Base-by-base conservation (phyloP, 768 basidiomycete species). In the Rhodosporidiobolus odoratus region DNA sequence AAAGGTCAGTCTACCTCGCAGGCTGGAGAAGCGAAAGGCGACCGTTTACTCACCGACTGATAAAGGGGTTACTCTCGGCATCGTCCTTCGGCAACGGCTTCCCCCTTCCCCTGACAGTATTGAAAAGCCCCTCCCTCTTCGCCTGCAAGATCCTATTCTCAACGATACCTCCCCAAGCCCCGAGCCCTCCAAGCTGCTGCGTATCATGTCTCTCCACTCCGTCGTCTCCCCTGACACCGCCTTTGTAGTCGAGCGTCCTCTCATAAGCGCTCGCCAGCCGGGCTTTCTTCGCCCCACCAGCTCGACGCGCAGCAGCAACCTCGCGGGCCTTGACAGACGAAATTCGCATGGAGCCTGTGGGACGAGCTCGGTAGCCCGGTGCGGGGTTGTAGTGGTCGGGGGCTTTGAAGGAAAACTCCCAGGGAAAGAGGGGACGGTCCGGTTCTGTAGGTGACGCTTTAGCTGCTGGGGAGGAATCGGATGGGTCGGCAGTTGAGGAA, bases 101-200 rank as follows among this genome's bases (percentile, higher is more conserved):
- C 1, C 86, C 86, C 52, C 86, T 83, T 2, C 90, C 91, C 76
- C 86, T 85, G 47, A 92, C 81, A n/a, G 81, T 81, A n/a, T 85
- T 84, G 78, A 92, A 92, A 23, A 85, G 79, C 3, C 91, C 90
- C 13, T 85, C 85, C 60, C 83, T 80, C 30, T 86, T 81, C 23
- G 87, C 88, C 82, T 83, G 85, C 88, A 89, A 73, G 47, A 53
- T 30, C 68, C 57, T 62, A 17, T 68, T 59, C 57, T 73, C 72
- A 12, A 69, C 59, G 23, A 68, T 62, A 16, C 64, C 67, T 17
- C 61, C 67, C 38, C 50, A 73, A 0, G 30, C 58, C 2, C 58
- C 3, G 63, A 73, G 61, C 32, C 48, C 17, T 3, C 67, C 67
- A n/a, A 58, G 4, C 57, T n/a, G 21, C 10, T 2, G 4, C 38